These are phyloP conservation scores for Populus tremula DNA, from an alignment of 345 rosid species.

Conservation along the genomic window DNA sequence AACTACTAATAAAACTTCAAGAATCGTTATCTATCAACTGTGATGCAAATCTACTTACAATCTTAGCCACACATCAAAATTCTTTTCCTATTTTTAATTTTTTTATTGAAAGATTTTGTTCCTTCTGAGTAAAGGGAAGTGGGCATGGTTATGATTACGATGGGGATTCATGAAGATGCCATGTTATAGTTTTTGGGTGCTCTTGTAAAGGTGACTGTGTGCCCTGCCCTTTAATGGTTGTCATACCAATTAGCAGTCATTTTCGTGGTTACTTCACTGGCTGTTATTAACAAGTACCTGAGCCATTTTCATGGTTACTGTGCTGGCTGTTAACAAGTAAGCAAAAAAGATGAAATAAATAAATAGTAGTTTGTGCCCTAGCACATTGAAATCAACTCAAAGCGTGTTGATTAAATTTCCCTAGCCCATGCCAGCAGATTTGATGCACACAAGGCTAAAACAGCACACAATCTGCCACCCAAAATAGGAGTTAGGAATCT, in stretches of 20 bases:
- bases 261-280: too few species aligned
- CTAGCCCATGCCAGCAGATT: not conserved
- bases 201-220: too few species aligned
- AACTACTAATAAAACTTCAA: too few species aligned
- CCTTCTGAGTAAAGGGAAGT: conserved; percentile 25
- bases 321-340: not conserved
- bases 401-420: not conserved
- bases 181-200: not conserved
- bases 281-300: too few species aligned
- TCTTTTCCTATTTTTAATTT: not conserved
- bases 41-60: not conserved
- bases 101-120: not conserved
- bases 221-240: too few species aligned
- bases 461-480: too few species aligned
- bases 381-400: not conserved
- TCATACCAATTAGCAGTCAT: too few species aligned
- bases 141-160: conserved; percentile 19
- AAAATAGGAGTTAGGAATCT: too few species aligned
- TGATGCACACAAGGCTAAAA: too few species aligned
- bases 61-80: not conserved
- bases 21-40: too few species aligned
- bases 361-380: not conserved
- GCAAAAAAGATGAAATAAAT: conserved; percentile 5
- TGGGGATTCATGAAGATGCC: conserved; percentile 19
- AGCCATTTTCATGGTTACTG: too few species aligned